These are phyloP conservation scores for Candida mesenterica DNA, from an alignment of 1,139 yeast species.

Conservation along the genomic window DNA sequence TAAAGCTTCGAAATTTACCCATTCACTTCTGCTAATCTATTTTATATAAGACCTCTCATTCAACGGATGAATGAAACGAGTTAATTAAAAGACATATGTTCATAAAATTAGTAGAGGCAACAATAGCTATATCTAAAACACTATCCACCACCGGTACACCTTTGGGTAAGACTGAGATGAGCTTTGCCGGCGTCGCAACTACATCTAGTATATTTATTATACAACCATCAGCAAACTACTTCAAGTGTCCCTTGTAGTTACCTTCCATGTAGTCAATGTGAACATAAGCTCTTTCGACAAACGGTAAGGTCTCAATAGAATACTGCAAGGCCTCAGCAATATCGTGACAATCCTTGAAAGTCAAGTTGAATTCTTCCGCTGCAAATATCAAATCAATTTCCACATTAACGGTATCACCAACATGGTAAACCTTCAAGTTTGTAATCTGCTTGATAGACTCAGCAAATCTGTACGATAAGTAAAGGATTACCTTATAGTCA, in stretches of 20 bases:
- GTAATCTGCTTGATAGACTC: slow-evolving; percentile 65
- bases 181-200: too few relatives aligned
- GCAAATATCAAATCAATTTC: slow-evolving; percentile 73
- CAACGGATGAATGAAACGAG: too few relatives aligned
- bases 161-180: too few relatives aligned
- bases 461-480: slow-evolving; percentile 68
- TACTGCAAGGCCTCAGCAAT: slow-evolving; percentile 80
- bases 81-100: too few relatives aligned
- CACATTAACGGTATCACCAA: slow-evolving; percentile 73
- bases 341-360: slow-evolving; percentile 71
- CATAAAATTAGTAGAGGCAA: too few relatives aligned
- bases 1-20: slow-evolving; percentile 6
- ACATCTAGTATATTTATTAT: too few relatives aligned
- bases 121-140: too few relatives aligned
- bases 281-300: slow-evolving; percentile 78
- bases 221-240: too few relatives aligned
- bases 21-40: too few relatives aligned
- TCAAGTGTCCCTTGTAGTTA: slow-evolving; percentile 50
- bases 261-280: slow-evolving; percentile 71
- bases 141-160: too few relatives aligned
- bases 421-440: slow-evolving; percentile 70
- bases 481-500: slow-evolving; percentile 65
- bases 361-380: slow-evolving; percentile 39
- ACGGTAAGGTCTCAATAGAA: slow-evolving; percentile 73
- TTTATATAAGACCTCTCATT: too few relatives aligned